Evolutionary conservation across 1,139 yeast genomes (phyloP), one percentile per base, ranked within the genome.

Genomic region (Blastobotrys serpentis): DNA sequence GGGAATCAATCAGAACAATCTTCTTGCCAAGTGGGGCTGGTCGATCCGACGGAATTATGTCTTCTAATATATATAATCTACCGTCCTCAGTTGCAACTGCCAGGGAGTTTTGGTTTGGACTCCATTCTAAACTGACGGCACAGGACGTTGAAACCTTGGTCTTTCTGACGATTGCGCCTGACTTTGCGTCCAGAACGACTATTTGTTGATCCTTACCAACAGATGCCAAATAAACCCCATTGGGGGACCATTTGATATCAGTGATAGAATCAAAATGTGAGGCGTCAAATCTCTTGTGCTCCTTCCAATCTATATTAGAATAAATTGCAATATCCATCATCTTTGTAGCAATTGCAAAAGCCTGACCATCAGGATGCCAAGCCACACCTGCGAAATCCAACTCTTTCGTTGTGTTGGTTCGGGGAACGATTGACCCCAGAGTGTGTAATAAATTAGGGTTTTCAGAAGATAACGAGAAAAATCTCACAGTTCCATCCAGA

Each of bases 321-420:
- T 56, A 71, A 17, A 69, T 59, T 34, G 64, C 74, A 56, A 70
- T 65, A 32, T 60, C 69, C 46, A 68, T 66, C 11, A 69, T 57
- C 26, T 67, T 62, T 1, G 76, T 68, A 1, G 85, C 86, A 13
- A 82, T 60, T 1, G 90, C 86, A 50, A 88, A 72, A 16, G 68
- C 66, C 46, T 77, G 77, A 10, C 95, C 95, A 48, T 76, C 73
- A 4, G 84, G 82, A 58, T 77, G 79, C 84, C 85, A 82, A 11
- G 73, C 75, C 1, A 75, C 74, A 39, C 73, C 70, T 0, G 79
- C 69, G 5, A 71, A 64, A 10, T 39, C 61, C 13, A 67, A 56
- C 46, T 71, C 72, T 14, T 65, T 73, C 4, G 58, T 42, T n/a
- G 64, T 61, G 47, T 71, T 47, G 62, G 78, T 53, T 16, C 51